These are phyloP conservation scores for Erodium moschatum DNA, from an alignment of 441 rosid genomes.

Conservation along the genomic window DNA sequence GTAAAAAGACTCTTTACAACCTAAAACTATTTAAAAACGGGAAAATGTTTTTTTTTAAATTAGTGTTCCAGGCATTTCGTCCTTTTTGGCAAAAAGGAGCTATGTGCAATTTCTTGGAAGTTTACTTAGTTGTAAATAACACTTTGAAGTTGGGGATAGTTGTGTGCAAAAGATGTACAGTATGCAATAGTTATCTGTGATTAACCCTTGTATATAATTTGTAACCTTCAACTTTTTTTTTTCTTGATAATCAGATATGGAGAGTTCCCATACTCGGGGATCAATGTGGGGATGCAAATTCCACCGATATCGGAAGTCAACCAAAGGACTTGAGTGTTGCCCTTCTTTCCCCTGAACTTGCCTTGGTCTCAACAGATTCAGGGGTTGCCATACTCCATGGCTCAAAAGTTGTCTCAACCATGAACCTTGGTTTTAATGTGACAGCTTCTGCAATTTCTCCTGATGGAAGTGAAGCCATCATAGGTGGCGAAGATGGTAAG, in stretches of 20 bases:
- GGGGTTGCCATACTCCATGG: conserved; percentile 69
- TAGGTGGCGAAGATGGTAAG: conserved; percentile 81
- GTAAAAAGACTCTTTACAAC: too few species aligned
- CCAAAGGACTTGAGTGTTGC: conserved; percentile 85
- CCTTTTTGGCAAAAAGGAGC: too few species aligned
- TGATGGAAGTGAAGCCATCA: conserved; percentile 78
- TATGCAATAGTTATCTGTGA: too few species aligned
- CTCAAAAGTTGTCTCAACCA: conserved; percentile 54
- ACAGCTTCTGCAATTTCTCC: conserved; percentile 78
- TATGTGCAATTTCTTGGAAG: too few species aligned
- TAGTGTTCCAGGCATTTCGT: too few species aligned
- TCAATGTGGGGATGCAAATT: conserved; percentile 57
- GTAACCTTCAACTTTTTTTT: neutral
- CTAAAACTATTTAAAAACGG: too few species aligned
- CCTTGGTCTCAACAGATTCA: conserved; percentile 59
- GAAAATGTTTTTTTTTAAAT: too few species aligned
- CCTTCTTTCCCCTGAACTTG: conserved; percentile 52
- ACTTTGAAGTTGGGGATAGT: too few species aligned
- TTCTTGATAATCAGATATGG: conserved; percentile 40
- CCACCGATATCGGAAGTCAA: conserved; percentile 65
- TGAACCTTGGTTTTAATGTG: conserved; percentile 64
- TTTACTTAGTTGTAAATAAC: too few species aligned
- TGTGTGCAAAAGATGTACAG: too few species aligned
- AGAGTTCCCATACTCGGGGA: conserved; percentile 59
- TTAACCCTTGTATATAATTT: too few species aligned